These are phyloP conservation scores for Fonsecaea monophora DNA, from an alignment of 2,329 filamentous ascomycete genomes.

Conservation along the genomic window DNA sequence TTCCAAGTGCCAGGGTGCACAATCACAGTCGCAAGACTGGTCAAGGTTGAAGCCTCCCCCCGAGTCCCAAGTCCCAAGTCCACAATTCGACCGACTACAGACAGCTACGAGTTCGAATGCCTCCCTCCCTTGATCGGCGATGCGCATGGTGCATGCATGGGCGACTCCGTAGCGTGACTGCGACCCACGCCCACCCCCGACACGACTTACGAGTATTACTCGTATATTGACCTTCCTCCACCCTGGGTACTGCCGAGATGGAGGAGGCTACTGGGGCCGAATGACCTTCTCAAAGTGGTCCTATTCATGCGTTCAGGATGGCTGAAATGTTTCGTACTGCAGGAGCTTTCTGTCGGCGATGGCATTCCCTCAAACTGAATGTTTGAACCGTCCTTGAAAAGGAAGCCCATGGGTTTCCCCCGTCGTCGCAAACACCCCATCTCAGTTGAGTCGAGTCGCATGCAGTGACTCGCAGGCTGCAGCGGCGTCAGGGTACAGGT, in stretches of 20 bases:
- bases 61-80: not conserved
- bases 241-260: not conserved
- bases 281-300: not conserved
- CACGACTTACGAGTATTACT: not conserved
- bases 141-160: not conserved
- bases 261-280: not conserved
- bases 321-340: no score
- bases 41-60: no score
- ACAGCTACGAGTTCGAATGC: not conserved
- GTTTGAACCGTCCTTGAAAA: no score
- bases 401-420: no score
- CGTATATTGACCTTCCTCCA: no score
- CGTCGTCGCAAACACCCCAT: no score
- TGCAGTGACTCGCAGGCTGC: no score
- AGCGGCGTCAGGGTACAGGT: no score
- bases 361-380: no score
- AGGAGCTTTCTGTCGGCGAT: no score
- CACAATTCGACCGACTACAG: not conserved
- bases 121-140: not conserved
- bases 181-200: not conserved
- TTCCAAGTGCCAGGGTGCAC: not conserved
- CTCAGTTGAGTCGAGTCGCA: no score
- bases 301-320: no score
- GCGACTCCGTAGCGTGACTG: constrained; percentile 1
- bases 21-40: not conserved